Base-by-base conservation (phyloP, 495 filamentous ascomycete species). In the Ramalina intermedia region DNA sequence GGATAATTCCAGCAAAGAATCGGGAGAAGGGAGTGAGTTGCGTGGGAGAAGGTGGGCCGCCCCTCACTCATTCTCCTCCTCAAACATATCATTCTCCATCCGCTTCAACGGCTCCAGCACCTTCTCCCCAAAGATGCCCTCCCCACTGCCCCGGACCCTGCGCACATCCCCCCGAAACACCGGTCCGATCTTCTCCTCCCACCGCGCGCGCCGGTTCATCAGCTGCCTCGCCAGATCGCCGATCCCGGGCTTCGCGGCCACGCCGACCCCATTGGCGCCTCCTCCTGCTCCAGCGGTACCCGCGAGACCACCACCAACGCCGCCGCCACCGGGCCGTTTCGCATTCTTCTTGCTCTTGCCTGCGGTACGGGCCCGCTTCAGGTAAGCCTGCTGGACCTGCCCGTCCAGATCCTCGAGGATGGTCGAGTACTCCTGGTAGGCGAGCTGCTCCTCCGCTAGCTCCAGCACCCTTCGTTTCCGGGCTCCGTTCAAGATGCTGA, bases 381-480 rank as follows among this genome's bases (percentile, higher is more conserved):
- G 79, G 58, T 95, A 99, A 23, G 89, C 88, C 57, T 86, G 80
- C 59, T 96, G 85, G 43, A 99, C 90, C 64, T 99, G 91, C 46
- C 79, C 77, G 66, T 99, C 91, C 21, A 99, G 80, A 62, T 96
- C 91, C 58, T 99, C 91, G 50, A 90, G 80, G 59, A 99, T 99
- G 54, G 88, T 96, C 56, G 78, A 80, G 66, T 93, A 99, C 61
- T 99, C 91, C 55, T 96, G 91, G 61, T 85, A 76, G 2, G 91
- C 93, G 79, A 96, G 86, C 53, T 85, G 78, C 61, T 93, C 90
- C 55, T 86, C 82, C 2, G 89, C 82, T 17, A 94, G 73, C 16
- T 94, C 86, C 2, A 84, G 75, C 9, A 99, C 74, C 14, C 90
- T 73, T 6, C 84, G 75, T 61, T 96, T 96, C 53, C 86, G 79